Conservation (phyloP, 139 green algal species). For the Chlorella sp. region DNA sequence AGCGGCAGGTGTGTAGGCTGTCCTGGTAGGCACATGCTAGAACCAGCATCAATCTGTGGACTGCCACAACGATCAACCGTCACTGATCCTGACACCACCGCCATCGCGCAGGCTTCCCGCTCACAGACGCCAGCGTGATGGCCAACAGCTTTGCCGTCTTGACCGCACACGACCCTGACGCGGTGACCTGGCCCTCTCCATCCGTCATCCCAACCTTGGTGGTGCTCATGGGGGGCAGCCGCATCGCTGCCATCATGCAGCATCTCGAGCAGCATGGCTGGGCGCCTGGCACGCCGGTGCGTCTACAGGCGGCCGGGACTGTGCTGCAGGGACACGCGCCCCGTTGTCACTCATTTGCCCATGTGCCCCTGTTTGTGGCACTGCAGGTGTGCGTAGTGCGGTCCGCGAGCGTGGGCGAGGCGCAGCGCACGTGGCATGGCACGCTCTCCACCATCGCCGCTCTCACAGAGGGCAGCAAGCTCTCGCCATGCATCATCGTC, state of each 20-base stretch:
- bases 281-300: not conserved
- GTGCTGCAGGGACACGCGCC: too few species aligned
- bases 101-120: conserved; percentile 61
- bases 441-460: not conserved
- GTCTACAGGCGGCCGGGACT: too few species aligned
- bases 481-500: conserved; percentile 7
- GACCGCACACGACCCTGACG: conserved; percentile 42
- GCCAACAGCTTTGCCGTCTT: conserved; percentile 47
- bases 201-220: conserved; percentile 47
- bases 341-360: too few species aligned
- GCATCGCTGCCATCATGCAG: conserved; percentile 24
- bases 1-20: not conserved
- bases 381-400: too few species aligned
- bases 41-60: too few species aligned
- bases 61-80: too few species aligned
- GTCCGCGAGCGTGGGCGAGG: too few species aligned
- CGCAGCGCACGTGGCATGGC: not conserved
- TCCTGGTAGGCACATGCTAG: too few species aligned
- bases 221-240: conserved; percentile 56
- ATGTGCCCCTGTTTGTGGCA: too few species aligned
- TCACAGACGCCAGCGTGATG: conserved; percentile 46
- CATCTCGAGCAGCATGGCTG: conserved; percentile 12
- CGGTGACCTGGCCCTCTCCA: conserved; percentile 41
- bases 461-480: not conserved
- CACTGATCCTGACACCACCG: too few species aligned